Conservation (phyloP, 345 rosid species). For the Syzygium aromaticum region DNA sequence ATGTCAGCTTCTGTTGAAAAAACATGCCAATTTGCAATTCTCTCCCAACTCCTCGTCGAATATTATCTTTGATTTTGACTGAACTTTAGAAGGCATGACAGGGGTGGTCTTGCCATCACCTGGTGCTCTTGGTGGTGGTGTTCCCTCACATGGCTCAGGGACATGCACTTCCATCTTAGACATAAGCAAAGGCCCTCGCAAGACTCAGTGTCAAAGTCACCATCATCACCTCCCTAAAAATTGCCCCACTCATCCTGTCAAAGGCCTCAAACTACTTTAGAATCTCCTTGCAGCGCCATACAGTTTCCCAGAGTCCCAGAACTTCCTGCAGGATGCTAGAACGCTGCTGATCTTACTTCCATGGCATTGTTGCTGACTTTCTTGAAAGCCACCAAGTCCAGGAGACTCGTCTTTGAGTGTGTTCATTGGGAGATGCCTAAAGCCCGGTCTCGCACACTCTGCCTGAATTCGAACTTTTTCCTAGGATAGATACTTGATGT, state of each 20-base stretch:
- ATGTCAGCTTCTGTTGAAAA: background rate
- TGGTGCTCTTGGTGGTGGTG: slow-evolving; percentile 4
- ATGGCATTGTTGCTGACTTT: slow-evolving; percentile 4
- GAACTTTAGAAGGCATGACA: background rate
- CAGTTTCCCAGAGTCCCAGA: background rate
- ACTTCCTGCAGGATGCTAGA: slow-evolving; percentile 6
- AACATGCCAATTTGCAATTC: background rate
- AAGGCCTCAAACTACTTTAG: background rate
- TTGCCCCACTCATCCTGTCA: slow-evolving; percentile 5
- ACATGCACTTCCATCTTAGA: slow-evolving; percentile 25
- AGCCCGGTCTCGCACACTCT: background rate
- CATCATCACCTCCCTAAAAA: slow-evolving; percentile 17
- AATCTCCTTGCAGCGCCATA: background rate
- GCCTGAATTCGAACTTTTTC: slow-evolving; percentile 15
- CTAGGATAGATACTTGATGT: slow-evolving; percentile 3
- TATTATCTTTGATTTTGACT: background rate
- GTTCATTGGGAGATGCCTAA: background rate
- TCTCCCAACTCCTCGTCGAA: background rate
- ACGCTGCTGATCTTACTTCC: slow-evolving; percentile 12
- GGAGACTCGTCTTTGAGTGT: slow-evolving; percentile 2
- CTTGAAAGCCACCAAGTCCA: slow-evolving; percentile 4
- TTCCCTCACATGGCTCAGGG: slow-evolving; percentile 37
- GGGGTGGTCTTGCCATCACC: background rate
- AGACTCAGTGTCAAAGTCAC: slow-evolving; percentile 6
- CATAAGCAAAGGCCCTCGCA: slow-evolving; percentile 13